phyloP scores from a whole-genome alignment of 2,329 filamentous ascomycete species.

The Neoscytalidium dimidiatum region DNA sequence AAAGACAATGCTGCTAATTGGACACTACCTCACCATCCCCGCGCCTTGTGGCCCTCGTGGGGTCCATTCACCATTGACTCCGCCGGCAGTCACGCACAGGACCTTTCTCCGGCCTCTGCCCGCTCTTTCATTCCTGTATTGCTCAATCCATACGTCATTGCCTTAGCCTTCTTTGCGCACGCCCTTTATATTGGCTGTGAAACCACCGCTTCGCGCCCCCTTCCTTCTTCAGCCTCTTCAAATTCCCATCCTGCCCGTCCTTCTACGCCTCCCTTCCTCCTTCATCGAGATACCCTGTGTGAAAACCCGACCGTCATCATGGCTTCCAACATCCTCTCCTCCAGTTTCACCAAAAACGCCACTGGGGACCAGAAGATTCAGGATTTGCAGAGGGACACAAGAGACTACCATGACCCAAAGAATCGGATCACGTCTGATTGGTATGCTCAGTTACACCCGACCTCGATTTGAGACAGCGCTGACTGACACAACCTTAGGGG shows the following conservation, averaged over 20 bases:
- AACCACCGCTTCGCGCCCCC: background rate
- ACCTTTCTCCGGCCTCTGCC: background rate
- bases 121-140: background rate
- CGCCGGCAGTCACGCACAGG: background rate
- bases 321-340: slow-evolving; percentile 35
- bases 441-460: background rate
- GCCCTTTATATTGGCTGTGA: slow-evolving; percentile 2
- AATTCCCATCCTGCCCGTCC: no score
- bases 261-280: no score
- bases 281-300: slow-evolving; percentile 4
- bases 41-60: background rate
- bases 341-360: slow-evolving; percentile 32
- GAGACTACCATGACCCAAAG: slow-evolving; percentile 56
- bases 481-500: slow-evolving; percentile 63
- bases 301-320: slow-evolving; percentile 21
- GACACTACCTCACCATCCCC: background rate
- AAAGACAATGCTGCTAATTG: background rate
- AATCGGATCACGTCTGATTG: slow-evolving; percentile 72
- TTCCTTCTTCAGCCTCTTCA: no score
- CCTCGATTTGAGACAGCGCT: no score
- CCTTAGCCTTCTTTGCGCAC: background rate
- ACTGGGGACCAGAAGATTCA: slow-evolving; percentile 55
- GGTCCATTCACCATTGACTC: background rate
- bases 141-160: slow-evolving; percentile 17
- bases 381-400: slow-evolving; percentile 61